Evolutionary conservation across 768 basidiomycete species (phyloP).

Genomic region (Dentipellis fragilis): DNA sequence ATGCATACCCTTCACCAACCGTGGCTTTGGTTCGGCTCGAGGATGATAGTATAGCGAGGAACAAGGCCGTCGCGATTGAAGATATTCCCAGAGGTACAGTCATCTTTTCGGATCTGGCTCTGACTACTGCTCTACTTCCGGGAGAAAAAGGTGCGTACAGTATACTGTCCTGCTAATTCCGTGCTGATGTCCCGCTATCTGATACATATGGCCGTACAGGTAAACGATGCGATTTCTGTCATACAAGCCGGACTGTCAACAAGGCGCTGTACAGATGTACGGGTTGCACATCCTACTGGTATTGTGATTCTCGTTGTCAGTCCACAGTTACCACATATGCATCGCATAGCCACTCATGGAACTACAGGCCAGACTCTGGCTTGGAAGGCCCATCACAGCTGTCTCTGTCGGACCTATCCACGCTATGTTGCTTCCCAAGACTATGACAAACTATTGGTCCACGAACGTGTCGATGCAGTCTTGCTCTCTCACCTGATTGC

Average conservation of each 20-base stretch:
- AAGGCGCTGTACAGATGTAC: conserved; percentile 43
- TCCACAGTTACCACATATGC: not conserved
- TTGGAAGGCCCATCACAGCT: conserved; percentile 58
- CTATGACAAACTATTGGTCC: conserved; percentile 38
- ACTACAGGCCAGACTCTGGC: conserved; percentile 54
- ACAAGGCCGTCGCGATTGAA: not conserved
- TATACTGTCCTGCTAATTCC: not conserved
- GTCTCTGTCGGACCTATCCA: conserved; percentile 53
- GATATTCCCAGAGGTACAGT: not conserved
- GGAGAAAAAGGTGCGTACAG: not conserved
- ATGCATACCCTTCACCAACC: not conserved
- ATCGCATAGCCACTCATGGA: not conserved
- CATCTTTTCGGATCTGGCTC: not conserved
- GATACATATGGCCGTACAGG: conserved; percentile 44
- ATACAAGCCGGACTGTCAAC: conserved; percentile 23
- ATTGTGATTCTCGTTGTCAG: conserved; percentile 60
- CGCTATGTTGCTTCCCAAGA: conserved; percentile 32
- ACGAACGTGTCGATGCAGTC: conserved; percentile 51
- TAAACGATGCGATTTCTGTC: conserved; percentile 60
- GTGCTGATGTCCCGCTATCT: conserved; percentile 22
- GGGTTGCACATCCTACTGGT: conserved; percentile 64
- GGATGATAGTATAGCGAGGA: not conserved
- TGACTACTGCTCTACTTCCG: not conserved
- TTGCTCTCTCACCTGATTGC: conserved; percentile 56
- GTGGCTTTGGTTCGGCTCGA: not conserved